Evolutionary conservation across 176 grass and related monocot species (phyloP).

Genomic region (Oryza meridionalis): DNA sequence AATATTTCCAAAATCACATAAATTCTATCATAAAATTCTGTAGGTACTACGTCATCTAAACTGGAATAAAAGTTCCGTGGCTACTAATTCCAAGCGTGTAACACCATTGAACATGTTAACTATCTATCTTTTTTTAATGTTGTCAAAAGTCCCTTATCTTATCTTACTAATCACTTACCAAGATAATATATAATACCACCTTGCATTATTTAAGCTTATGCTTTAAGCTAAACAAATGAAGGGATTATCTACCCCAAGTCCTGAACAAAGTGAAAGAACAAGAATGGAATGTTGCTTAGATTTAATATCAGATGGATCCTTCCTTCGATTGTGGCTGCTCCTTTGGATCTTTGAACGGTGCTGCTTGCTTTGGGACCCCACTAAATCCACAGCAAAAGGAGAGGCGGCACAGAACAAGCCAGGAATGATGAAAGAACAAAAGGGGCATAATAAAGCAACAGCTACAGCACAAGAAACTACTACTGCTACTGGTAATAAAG

Average conservation of each 20-base stretch:
- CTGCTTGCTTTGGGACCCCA: conserved; percentile 30
- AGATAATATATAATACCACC: not conserved
- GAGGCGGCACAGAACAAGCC: conserved; percentile 31
- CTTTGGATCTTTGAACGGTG: conserved; percentile 55
- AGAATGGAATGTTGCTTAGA: conserved; percentile 18
- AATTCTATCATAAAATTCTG: too few species aligned
- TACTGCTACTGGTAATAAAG: not conserved
- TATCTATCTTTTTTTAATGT: not conserved
- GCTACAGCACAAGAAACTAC: conserved; percentile 43
- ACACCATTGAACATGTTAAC: too few species aligned
- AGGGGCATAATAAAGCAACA: conserved; percentile 52
- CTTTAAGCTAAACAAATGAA: not conserved
- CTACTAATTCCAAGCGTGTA: too few species aligned
- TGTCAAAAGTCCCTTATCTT: not conserved
- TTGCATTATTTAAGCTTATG: not conserved
- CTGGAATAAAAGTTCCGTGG: too few species aligned
- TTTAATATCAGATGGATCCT: not conserved
- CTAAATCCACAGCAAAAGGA: conserved; percentile 40
- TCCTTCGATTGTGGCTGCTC: conserved; percentile 23
- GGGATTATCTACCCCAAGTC: not conserved
- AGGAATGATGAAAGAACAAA: conserved; percentile 51
- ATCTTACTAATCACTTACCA: not conserved
- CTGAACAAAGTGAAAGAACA: not conserved
- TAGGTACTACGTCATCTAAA: too few species aligned
- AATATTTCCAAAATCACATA: too few species aligned